Percentiles rank a stretch among this genome's conserved stretches.
phyloP scores from a whole-genome alignment of 2,329 filamentous ascomycete species.

The Aspergillus pseudotamarii region DNA sequence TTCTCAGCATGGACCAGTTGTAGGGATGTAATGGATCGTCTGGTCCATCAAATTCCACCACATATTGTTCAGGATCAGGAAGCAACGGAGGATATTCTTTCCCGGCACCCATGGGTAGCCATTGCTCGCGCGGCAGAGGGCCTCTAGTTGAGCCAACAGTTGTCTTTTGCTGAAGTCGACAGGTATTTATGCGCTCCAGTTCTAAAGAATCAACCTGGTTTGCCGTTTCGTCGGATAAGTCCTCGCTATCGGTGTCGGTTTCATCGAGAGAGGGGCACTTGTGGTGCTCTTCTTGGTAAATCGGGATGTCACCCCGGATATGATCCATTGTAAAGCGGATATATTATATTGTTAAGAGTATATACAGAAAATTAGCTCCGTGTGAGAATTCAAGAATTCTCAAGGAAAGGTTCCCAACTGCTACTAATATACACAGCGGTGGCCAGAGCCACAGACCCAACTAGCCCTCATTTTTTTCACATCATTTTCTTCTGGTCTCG shows the following conservation, averaged over 20 bases:
- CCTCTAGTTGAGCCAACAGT: conserved; percentile 26
- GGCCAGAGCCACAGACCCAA: neutral
- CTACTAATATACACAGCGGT: conserved; percentile 1
- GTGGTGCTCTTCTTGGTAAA: conserved; percentile 3
- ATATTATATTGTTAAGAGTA: neutral
- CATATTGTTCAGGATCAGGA: conserved; percentile 55
- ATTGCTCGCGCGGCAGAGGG: conserved; percentile 21
- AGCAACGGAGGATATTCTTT: conserved; percentile 55
- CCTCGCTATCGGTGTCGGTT: conserved; percentile 10
- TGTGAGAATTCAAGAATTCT: neutral
- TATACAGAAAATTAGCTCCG: neutral
- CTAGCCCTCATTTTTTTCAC: conserved; percentile 3
- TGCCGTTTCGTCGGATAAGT: conserved; percentile 14
- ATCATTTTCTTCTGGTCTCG: conserved; percentile 3
- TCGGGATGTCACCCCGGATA: neutral
- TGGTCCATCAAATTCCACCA: conserved; percentile 58
- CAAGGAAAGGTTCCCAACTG: neutral
- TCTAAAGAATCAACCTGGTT: conserved; percentile 23
- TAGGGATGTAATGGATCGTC: conserved; percentile 56
- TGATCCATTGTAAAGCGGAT: conserved; percentile 8
- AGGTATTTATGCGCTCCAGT: conserved; percentile 25
- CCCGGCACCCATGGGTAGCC: conserved; percentile 36
- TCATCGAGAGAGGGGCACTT: conserved; percentile 9
- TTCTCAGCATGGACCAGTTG: conserved; percentile 54
- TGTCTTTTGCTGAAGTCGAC: conserved; percentile 24